Evolutionary conservation across 768 basidiomycete species (phyloP), one percentile per base, ranked within the genome.

Genomic region (Phaffia tasmanica): DNA sequence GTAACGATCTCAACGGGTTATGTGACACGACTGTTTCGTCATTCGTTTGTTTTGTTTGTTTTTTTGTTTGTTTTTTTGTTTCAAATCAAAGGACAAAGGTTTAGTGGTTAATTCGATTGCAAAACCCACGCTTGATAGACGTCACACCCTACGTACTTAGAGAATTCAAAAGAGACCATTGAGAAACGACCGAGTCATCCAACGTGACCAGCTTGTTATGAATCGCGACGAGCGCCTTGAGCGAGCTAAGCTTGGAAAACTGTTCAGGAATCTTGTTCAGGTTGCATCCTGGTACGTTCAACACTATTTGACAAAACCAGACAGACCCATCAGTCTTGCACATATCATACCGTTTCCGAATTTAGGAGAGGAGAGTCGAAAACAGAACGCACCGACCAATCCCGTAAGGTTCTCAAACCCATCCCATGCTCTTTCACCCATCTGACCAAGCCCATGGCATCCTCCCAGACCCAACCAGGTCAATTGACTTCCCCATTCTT

Each of bases 171-270:
- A 59, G 48, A 15, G 49, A 35, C 57, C 62, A 64, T 2, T 32
- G 46, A 1, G 19, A 23, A 2, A 64, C 35, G 57, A 69, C 25
- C 5, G 50, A 35, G 19, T 57, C 30, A 6, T 57, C 57, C 23
- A 69, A 25, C 32, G 55, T n/a, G 5, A 35, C 46, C 4, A 69
- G 62, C 42, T 57, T 54, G 62, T 69, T 69, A 32, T 56, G 54
- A 9, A 57, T 69, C 30, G 63, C 62, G 14, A 69, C 67, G 50
- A 69, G 61, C 18, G 67, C 67, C 46, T 69, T 69, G 25, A 69
- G 57, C 23, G 61, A 57, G 14, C 16, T 46, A 21, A 69, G 50
- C 16, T 48, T 59, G 19, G 53, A 57, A 32, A 69, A 64, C 42
- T 69, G 57, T 7, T 23, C 27, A 1, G 67, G 67, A 3, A 69